Percentiles rank a stretch among this genome's conserved stretches.
Conservation (phyloP, 1,284 basidiomycete genomes). For the Rhodotorula sp. region DNA sequence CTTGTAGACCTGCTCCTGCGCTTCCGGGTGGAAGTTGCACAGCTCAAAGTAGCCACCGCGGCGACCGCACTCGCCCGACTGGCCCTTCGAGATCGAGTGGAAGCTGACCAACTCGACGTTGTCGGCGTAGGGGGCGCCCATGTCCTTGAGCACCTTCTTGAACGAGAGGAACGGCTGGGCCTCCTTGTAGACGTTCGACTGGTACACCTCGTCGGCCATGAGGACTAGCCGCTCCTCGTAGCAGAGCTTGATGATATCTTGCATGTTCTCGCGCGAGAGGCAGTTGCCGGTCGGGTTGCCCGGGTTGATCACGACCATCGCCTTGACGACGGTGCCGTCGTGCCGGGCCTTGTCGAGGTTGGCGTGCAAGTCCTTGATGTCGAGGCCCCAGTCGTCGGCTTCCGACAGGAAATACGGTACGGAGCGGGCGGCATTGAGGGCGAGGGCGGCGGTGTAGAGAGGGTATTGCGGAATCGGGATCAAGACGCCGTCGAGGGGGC, state of each 20-base stretch:
- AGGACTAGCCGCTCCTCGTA: constrained; percentile 81
- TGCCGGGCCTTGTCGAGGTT: constrained; percentile 67
- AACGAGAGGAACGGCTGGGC: constrained; percentile 82
- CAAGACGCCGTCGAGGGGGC: constrained; percentile 67
- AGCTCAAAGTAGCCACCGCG: constrained; percentile 92
- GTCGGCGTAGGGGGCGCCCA: constrained; percentile 57
- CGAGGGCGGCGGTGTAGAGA: constrained; percentile 90
- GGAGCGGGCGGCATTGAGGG: constrained; percentile 75
- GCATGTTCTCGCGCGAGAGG: constrained; percentile 68
- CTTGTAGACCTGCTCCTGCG: constrained; percentile 87
- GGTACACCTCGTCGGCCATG: constrained; percentile 94
- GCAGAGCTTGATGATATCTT: constrained; percentile 72
- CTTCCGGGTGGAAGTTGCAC: constrained; percentile 70
- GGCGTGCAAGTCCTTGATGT: constrained; percentile 65
- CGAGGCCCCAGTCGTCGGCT: constrained; percentile 79
- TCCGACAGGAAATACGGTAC: constrained; percentile 90
- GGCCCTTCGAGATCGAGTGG: constrained; percentile 94
- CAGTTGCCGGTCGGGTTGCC: constrained; percentile 91
- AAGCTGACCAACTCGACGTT: constrained; percentile 79
- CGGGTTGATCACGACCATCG: constrained; percentile 91
- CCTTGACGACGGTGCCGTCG: constrained; percentile 68
- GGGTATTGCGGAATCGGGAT: constrained; percentile 99
- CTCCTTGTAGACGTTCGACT: constrained; percentile 77
- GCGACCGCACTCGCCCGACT: constrained; percentile 88
- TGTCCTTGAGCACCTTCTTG: constrained; percentile 74